A percentile compares a stretch with the other conserved stretches of the same genome.
Conservation (phyloP, 768 basidiomycete species). For the Leccinum fibrillosum region DNA sequence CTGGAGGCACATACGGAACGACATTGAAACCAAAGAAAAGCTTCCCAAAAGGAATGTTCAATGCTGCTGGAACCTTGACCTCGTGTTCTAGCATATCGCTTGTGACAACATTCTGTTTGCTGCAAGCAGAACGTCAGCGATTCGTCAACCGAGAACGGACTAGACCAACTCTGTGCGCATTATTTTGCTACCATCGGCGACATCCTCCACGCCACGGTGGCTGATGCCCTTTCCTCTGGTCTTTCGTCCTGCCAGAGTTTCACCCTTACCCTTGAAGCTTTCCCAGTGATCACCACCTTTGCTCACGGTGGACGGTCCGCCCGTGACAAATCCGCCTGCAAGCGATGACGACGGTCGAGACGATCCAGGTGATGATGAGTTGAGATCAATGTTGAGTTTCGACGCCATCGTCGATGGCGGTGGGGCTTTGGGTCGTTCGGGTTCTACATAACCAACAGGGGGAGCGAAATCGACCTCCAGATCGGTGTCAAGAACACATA, state of each 20-base stretch:
- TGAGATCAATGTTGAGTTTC: constrained; percentile 92
- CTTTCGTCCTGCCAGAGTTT: constrained; percentile 85
- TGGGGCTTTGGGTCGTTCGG: constrained; percentile 77
- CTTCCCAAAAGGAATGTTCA: constrained; percentile 89
- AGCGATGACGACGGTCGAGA: constrained; percentile 77
- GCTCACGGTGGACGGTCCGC: constrained; percentile 52
- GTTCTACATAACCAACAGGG: constrained; percentile 92
- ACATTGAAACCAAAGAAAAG: constrained; percentile 96
- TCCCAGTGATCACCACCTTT: constrained; percentile 87
- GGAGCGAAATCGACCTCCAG: constrained; percentile 97
- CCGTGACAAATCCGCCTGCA: constrained; percentile 59
- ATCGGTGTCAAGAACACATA: constrained; percentile 91
- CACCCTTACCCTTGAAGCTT: constrained; percentile 93
- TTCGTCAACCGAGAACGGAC: neutral
- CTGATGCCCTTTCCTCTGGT: constrained; percentile 95
- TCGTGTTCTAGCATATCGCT: constrained; percentile 73
- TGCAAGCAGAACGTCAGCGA: constrained; percentile 32
- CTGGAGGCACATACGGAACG: constrained; percentile 59
- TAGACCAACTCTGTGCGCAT: constrained; percentile 80
- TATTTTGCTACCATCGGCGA: constrained; percentile 82
- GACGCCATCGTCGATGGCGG: constrained; percentile 92
- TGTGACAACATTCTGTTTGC: constrained; percentile 81
- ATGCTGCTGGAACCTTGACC: constrained; percentile 79
- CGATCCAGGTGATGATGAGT: constrained; percentile 81
- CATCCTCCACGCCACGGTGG: constrained; percentile 76